Evolutionary conservation across 2,329 filamentous ascomycete genomes (phyloP), one percentile per base, ranked within the genome.

Genomic region (Colletotrichum graminicola): DNA sequence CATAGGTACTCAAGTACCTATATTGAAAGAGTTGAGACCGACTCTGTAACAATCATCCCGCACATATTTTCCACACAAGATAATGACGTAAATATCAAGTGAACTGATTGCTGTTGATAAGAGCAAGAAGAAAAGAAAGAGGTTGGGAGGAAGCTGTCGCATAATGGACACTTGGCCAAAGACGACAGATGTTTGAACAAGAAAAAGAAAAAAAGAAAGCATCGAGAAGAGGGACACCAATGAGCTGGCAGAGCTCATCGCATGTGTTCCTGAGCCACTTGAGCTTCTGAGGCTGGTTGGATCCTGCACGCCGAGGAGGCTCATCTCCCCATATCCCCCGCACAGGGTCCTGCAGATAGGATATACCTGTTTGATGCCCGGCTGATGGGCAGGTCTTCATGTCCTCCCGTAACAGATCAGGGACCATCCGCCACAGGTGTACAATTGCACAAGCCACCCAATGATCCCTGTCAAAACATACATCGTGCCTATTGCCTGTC

Each of bases 261-360:
- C 69, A 68, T 63, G 65, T 71, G 56, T 54, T 52, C 39, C 66
- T 26, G 55, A 16, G 47, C 26, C 52, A 51, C 14, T 51, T 43
- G 34, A 60, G 29, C 62, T 67, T 63, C 63, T 71, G 52, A 71
- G 59, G 68, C 65, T 71, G 29, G 34, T 54, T 54, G 34, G 34
- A 11, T 26, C 16, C 41, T 41, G 29, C 32, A 59, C 32, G 10
- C 11, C 34, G 5, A 56, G 34, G 59, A 59, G 49, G 29, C 39
- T 57, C 41, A 26, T 51, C 57, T 26, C 47, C 45, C 65, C 41
- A 36, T 51, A 49, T 34, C 36, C 55, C 65, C 66, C 59, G 32
- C 51, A 68, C 32, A 56, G 60, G 41, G 49, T 56, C 47, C 41
- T 29, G 7, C 57, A 68, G 59, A 32, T 62, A 69, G 23, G 21